Conservation (phyloP, 768 basidiomycete genomes). For the Psilocybe cyanescens region DNA sequence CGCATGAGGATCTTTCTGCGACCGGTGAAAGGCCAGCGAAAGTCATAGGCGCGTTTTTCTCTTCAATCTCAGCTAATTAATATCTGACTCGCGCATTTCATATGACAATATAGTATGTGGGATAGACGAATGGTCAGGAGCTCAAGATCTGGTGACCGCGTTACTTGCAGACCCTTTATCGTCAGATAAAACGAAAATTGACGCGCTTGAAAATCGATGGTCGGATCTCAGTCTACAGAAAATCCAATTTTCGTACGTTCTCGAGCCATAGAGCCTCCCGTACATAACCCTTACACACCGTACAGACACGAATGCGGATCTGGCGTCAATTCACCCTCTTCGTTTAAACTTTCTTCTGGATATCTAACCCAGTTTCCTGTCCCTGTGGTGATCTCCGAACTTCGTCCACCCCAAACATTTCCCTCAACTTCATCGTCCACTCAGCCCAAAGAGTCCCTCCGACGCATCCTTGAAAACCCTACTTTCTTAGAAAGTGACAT, state of each 20-base stretch:
- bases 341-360: constrained; percentile 44
- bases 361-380: constrained; percentile 61
- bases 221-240: constrained; percentile 25
- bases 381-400: constrained; percentile 53
- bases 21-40: constrained; percentile 40
- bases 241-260: constrained; percentile 44
- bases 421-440: constrained; percentile 17
- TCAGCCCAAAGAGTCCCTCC: constrained; percentile 15
- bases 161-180: constrained; percentile 73
- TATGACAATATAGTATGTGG: constrained; percentile 52
- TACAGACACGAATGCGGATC: constrained; percentile 28
- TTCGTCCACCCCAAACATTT: constrained; percentile 19
- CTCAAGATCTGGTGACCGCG: constrained; percentile 66
- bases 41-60: constrained; percentile 48
- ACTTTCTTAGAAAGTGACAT: constrained; percentile 56
- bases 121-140: constrained; percentile 54
- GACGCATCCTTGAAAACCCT: constrained; percentile 18
- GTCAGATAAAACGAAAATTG: constrained; percentile 48
- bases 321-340: constrained; percentile 14
- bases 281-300: background rate
- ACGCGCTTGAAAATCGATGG: constrained; percentile 56
- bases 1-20: constrained; percentile 36
- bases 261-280: constrained; percentile 20
- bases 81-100: background rate
- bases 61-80: constrained; percentile 2